phyloP scores from a whole-genome alignment of 2,329 filamentous ascomycete species.

The Zymoseptoria ardabiliae region DNA sequence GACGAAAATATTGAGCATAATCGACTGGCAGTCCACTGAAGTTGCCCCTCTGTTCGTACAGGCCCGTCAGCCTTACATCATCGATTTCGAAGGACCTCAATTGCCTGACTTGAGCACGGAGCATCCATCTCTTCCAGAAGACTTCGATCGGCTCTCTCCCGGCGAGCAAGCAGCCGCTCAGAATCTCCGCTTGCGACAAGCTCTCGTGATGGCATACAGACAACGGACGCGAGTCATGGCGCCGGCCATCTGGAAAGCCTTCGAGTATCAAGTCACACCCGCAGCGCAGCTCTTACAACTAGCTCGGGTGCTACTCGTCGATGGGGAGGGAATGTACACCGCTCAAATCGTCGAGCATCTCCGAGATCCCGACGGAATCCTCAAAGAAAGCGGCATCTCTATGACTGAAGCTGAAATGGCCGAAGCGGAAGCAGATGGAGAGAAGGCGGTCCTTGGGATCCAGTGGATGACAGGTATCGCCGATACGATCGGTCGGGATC shows the following conservation, averaged over 20 bases:
- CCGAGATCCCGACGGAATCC: conserved; percentile 2
- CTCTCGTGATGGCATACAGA: neutral
- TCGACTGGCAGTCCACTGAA: conserved; percentile 28
- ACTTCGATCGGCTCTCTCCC: conserved; percentile 29
- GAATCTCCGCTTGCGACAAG: neutral
- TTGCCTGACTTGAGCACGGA: conserved; percentile 23
- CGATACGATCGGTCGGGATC: neutral
- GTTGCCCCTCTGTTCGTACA: conserved; percentile 6
- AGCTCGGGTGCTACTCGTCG: conserved; percentile 1
- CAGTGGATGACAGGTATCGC: conserved; percentile 4
- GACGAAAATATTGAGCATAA: conserved; percentile 27
- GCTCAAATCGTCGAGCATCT: conserved; percentile 2
- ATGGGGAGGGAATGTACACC: conserved; percentile 4
- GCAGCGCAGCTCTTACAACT: neutral
- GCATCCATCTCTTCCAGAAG: conserved; percentile 11
- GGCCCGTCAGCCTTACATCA: conserved; percentile 4
- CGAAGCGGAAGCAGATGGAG: neutral
- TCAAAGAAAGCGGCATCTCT: neutral
- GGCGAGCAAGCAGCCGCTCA: conserved; percentile 20
- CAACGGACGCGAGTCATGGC: neutral
- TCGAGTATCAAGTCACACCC: conserved; percentile 34
- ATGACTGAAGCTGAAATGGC: neutral
- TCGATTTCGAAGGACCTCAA: conserved; percentile 5
- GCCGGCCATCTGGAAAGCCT: conserved; percentile 26
- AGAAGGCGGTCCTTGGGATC: conserved; percentile 2